Evolutionary conservation across 441 rosid genomes (phyloP).

Genomic region (Pelargonium australe): DNA sequence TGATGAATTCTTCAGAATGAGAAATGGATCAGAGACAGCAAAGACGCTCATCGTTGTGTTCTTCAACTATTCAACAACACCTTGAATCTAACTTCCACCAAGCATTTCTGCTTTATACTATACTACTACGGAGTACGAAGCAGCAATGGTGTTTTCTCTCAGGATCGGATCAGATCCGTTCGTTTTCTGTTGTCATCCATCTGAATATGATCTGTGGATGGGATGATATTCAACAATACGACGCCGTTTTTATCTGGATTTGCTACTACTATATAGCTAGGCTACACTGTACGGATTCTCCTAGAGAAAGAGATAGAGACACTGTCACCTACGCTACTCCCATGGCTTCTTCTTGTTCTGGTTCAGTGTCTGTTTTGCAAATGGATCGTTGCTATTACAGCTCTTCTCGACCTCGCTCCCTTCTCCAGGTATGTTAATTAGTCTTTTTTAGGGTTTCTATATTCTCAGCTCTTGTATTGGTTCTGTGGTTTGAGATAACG

Average conservation of each 20-base stretch:
- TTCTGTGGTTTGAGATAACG: too few species aligned
- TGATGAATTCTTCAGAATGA: background rate
- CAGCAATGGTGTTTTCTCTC: background rate
- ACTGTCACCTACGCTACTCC: too few species aligned
- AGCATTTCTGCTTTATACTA: background rate
- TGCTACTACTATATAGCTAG: background rate
- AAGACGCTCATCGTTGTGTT: background rate
- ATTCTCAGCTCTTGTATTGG: too few species aligned
- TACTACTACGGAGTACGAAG: background rate
- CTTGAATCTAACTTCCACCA: background rate
- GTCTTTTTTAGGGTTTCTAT: too few species aligned
- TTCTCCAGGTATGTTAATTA: too few species aligned
- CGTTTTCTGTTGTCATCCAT: background rate
- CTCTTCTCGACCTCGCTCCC: too few species aligned
- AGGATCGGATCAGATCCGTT: background rate
- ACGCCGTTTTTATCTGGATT: background rate
- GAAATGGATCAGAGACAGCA: background rate
- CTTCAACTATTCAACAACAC: conserved; percentile 1
- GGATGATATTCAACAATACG: background rate
- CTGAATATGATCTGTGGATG: conserved; percentile 1
- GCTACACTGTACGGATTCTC: too few species aligned
- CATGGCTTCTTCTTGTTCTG: too few species aligned
- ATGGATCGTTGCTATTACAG: too few species aligned
- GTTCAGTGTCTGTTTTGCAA: too few species aligned
- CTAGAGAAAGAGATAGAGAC: too few species aligned